Percentiles rank a stretch among this genome's conserved stretches.
phyloP scores from a whole-genome alignment of 345 rosid genomes.

The Populus pruinosa region DNA sequence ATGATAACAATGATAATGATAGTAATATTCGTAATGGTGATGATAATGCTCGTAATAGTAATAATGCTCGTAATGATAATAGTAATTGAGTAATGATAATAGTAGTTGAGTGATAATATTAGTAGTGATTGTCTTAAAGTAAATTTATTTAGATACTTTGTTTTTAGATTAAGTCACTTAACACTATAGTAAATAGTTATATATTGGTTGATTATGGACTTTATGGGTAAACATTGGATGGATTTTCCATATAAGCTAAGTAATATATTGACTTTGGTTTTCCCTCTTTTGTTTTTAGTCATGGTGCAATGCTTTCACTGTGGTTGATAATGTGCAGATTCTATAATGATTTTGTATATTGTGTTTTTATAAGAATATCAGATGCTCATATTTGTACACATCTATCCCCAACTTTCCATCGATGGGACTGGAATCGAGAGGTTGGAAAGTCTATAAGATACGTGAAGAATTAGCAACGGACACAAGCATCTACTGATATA shows the following conservation, averaged over 20 bases:
- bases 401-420: no score
- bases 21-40: no score
- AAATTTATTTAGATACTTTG: background rate
- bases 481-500: background rate
- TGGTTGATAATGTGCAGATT: background rate
- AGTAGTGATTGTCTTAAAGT: background rate
- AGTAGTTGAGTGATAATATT: background rate
- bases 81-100: background rate
- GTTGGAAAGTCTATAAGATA: background rate
- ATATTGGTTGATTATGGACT: background rate
- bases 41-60: no score
- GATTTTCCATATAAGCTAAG: background rate
- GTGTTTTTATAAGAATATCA: background rate
- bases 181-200: background rate
- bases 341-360: background rate
- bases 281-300: background rate
- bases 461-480: background rate
- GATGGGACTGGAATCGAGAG: background rate
- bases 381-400: no score
- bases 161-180: background rate
- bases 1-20: background rate
- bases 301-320: background rate
- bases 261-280: background rate
- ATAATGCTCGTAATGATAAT: background rate
- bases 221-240: background rate